phyloP scores from a whole-genome alignment of 495 filamentous ascomycete genomes.

The Aspergillus heteromorphus region DNA sequence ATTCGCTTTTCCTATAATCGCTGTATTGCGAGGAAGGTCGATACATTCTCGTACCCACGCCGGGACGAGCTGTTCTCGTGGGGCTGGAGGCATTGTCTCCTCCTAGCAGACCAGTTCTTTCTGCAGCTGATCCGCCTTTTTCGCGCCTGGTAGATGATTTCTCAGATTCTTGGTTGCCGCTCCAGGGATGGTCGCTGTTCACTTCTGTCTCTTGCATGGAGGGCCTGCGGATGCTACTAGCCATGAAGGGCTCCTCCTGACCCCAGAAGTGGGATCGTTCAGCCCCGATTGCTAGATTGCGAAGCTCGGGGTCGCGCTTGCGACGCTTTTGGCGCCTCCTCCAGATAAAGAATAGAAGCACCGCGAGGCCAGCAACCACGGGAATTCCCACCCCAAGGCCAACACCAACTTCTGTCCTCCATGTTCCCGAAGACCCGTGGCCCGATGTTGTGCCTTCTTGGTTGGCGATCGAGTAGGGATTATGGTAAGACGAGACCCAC shows the following conservation, averaged over 20 bases:
- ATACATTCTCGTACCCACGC: conserved; percentile 16
- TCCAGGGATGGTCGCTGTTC: conserved; percentile 32
- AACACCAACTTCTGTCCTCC: conserved; percentile 62
- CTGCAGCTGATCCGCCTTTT: conserved; percentile 32
- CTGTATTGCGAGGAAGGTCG: conserved; percentile 31
- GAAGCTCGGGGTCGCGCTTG: conserved; percentile 47
- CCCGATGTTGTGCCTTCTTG: not conserved
- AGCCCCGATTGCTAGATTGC: conserved; percentile 46
- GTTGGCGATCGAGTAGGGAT: conserved; percentile 32
- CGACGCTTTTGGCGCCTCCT: conserved; percentile 44
- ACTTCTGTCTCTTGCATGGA: conserved; percentile 21
- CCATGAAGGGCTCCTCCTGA: conserved; percentile 27
- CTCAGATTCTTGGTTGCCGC: conserved; percentile 26
- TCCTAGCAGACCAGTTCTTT: conserved; percentile 51
- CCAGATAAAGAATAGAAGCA: conserved; percentile 55
- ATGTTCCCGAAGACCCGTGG: conserved; percentile 30
- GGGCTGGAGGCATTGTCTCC: conserved; percentile 55
- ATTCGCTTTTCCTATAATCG: conserved; percentile 42
- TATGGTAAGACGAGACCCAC: conserved; percentile 67
- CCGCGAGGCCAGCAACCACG: conserved; percentile 43
- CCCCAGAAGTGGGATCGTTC: conserved; percentile 42
- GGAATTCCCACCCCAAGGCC: conserved; percentile 66
- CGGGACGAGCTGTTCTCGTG: conserved; percentile 38
- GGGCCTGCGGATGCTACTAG: conserved; percentile 35
- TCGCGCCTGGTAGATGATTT: conserved; percentile 24